These are phyloP conservation scores for Gliomastix tumulicola DNA, from an alignment of 2,329 filamentous ascomycete species.

Conservation along the genomic window DNA sequence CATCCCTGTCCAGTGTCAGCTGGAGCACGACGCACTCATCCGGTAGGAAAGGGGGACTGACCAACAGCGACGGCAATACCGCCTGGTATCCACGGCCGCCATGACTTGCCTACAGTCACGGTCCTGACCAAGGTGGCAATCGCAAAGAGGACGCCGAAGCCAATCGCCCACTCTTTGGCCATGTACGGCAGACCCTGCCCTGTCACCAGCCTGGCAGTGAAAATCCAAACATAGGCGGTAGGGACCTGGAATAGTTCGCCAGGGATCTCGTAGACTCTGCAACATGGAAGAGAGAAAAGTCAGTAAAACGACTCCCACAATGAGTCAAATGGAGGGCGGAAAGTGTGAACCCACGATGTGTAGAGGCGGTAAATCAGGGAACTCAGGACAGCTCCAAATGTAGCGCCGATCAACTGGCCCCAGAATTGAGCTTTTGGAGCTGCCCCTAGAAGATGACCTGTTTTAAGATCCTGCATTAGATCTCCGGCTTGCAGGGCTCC, in stretches of 20 bases:
- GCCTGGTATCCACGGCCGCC: constrained; percentile 75
- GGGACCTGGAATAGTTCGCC: constrained; percentile 89
- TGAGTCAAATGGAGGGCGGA: neutral
- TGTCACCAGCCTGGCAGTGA: constrained; percentile 88
- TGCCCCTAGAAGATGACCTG: constrained; percentile 85
- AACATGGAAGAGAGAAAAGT: neutral
- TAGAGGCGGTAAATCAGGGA: constrained; percentile 87
- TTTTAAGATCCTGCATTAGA: constrained; percentile 95
- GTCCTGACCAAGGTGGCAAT: constrained; percentile 64
- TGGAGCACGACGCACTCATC: no score
- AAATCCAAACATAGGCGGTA: constrained; percentile 95
- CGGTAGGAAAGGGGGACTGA: no score
- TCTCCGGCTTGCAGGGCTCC: constrained; percentile 91
- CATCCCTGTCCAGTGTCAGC: constrained; percentile 54
- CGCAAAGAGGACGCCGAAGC: constrained; percentile 69
- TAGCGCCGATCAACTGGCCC: constrained; percentile 87
- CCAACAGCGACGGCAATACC: constrained; percentile 94
- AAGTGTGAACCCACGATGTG: constrained; percentile 41
- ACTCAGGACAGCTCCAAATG: constrained; percentile 77
- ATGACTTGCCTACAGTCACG: constrained; percentile 44
- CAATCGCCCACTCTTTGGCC: constrained; percentile 73
- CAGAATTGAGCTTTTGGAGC: constrained; percentile 94
- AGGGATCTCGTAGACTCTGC: constrained; percentile 77
- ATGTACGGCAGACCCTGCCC: constrained; percentile 80
- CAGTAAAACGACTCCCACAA: neutral